phyloP scores from a whole-genome alignment of 306 rosid genomes.

The Prunus mira region DNA sequence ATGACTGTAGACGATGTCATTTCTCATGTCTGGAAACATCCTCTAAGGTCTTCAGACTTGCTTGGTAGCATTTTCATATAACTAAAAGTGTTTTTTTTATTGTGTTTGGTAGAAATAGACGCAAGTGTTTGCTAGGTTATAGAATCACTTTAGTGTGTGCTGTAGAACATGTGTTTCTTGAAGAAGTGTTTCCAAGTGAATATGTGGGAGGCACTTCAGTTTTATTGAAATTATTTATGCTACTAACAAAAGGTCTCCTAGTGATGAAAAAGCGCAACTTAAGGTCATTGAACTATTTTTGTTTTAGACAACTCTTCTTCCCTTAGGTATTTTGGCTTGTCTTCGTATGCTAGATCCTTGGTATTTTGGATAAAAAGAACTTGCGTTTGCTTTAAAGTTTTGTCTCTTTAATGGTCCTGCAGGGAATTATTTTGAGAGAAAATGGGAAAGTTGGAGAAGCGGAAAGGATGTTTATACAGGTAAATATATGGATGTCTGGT shows the following conservation, averaged over 20 bases:
- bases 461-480: slow-evolving; percentile 96
- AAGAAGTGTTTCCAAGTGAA: background rate
- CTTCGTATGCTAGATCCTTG: background rate
- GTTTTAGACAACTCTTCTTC: no score
- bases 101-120: background rate
- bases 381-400: slow-evolving; percentile 2
- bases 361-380: background rate
- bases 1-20: background rate
- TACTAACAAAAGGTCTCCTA: background rate
- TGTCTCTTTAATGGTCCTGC: slow-evolving; percentile 22
- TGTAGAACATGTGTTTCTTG: background rate
- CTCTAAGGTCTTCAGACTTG: background rate
- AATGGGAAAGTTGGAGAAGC: slow-evolving; percentile 83
- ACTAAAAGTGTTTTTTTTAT: no score
- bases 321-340: no score
- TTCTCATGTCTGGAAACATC: background rate
- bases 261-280: background rate
- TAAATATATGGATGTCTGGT: slow-evolving; percentile 39
- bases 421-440: slow-evolving; percentile 89
- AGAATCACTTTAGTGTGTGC: no score
- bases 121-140: no score
- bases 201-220: background rate
- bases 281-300: background rate
- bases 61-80: background rate
- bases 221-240: background rate